A percentile compares a stretch with the other conserved stretches of the same genome.
These are phyloP conservation scores for Candida parachauliodes DNA, from an alignment of 805 yeast genomes.

Conservation along the genomic window DNA sequence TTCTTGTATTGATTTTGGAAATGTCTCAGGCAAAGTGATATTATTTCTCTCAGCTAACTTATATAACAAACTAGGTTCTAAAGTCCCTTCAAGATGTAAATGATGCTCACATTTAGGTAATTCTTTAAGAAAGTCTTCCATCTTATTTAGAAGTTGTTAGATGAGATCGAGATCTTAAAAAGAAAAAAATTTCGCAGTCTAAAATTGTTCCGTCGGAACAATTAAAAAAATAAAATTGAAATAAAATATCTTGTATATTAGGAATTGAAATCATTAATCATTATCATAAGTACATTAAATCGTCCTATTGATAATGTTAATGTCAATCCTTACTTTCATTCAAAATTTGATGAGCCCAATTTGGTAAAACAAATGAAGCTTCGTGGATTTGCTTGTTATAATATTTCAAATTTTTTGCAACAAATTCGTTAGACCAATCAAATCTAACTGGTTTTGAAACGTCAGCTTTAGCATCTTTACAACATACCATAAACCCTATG, in stretches of 20 bases:
- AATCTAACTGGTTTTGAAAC: constrained; percentile 67
- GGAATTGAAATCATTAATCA: background rate
- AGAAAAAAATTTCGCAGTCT: constrained; percentile 3
- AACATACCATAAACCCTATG: constrained; percentile 96
- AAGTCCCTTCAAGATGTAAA: constrained; percentile 78
- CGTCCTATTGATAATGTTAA: background rate
- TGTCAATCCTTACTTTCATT: constrained; percentile 20
- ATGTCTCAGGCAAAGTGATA: constrained; percentile 55
- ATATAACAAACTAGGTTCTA: constrained; percentile 72
- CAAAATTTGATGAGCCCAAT: constrained; percentile 65
- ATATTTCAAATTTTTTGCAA: constrained; percentile 66
- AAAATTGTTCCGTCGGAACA: constrained; percentile 2
- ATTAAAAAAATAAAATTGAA: background rate
- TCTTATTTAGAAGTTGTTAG: constrained; percentile 10
- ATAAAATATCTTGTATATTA: background rate
- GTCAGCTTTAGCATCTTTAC: constrained; percentile 63
- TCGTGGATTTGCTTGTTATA: constrained; percentile 80
- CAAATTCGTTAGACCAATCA: constrained; percentile 56
- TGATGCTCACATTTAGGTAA: constrained; percentile 88
- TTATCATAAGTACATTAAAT: constrained; percentile 1
- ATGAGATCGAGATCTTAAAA: background rate
- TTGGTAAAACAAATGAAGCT: constrained; percentile 90
- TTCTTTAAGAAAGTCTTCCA: constrained; percentile 55
- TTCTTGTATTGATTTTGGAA: constrained; percentile 58
- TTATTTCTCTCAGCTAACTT: constrained; percentile 64